These are phyloP conservation scores for Russula sp. DNA, from an alignment of 768 basidiomycete genomes.

Conservation along the genomic window DNA sequence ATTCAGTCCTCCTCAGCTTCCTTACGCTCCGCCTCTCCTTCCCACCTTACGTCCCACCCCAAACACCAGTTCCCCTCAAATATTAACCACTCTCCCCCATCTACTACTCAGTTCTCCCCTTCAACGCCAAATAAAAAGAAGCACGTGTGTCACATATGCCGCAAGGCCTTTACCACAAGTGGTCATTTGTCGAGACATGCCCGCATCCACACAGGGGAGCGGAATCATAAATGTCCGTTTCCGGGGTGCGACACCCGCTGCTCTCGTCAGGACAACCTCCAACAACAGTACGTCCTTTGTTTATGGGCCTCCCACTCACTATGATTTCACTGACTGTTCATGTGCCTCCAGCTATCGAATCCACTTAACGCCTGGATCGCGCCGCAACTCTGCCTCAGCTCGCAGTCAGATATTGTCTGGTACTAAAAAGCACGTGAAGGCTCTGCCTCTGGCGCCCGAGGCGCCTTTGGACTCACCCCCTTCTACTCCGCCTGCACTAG, in stretches of 20 bases:
- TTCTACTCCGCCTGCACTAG: conserved; percentile 24
- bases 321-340: not conserved
- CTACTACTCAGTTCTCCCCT: not conserved
- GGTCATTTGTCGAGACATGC: conserved; percentile 85
- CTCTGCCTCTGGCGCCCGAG: conserved; percentile 13
- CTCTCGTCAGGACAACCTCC: conserved; percentile 83
- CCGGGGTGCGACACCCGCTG: conserved; percentile 93
- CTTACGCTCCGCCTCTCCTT: not conserved
- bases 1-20: conserved; percentile 4
- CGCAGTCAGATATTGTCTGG: conserved; percentile 26
- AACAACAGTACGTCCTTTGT: conserved; percentile 43
- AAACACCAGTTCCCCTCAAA: not conserved
- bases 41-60: not conserved
- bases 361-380: conserved; percentile 73
- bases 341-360: conserved; percentile 56
- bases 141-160: conserved; percentile 66
- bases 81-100: not conserved
- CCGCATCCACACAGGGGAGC: conserved; percentile 86
- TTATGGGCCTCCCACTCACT: too few species aligned
- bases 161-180: conserved; percentile 77
- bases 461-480: conserved; percentile 22
- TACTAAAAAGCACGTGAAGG: conserved; percentile 17
- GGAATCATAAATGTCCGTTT: conserved; percentile 90
- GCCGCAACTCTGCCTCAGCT: conserved; percentile 48
- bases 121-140: conserved; percentile 24